Evolutionary conservation across 768 basidiomycete species (phyloP).

Genomic region (Chiua virens): DNA sequence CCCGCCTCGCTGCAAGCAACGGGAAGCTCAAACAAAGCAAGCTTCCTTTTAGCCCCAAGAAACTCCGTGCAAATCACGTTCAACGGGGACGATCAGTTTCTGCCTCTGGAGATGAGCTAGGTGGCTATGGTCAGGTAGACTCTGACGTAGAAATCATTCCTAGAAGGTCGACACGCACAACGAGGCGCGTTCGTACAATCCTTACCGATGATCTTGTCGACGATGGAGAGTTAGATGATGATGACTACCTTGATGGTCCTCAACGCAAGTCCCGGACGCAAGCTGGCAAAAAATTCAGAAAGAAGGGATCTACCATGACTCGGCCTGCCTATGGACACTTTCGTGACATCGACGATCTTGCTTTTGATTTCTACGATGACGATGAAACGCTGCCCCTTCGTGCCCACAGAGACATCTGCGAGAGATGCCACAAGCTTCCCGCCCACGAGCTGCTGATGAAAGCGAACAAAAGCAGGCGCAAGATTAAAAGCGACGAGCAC

Average conservation of each 20-base stretch:
- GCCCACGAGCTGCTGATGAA: conserved; percentile 52
- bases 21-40: conserved; percentile 22
- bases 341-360: conserved; percentile 41
- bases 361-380: conserved; percentile 48
- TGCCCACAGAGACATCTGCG: conserved; percentile 64
- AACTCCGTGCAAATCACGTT: conserved; percentile 42
- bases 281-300: conserved; percentile 19
- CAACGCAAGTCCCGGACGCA: conserved; percentile 4
- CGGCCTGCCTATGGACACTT: conserved; percentile 53
- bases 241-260: conserved; percentile 34
- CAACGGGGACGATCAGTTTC: conserved; percentile 22
- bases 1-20: conserved; percentile 11
- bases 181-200: conserved; percentile 38
- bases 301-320: conserved; percentile 34
- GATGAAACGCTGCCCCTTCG: conserved; percentile 55
- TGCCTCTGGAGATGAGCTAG: conserved; percentile 43
- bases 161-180: conserved; percentile 52
- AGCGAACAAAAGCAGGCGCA: conserved; percentile 41
- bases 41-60: conserved; percentile 70
- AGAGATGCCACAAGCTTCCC: conserved; percentile 66
- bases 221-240: conserved; percentile 33
- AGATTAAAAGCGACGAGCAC: conserved; percentile 42
- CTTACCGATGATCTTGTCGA: conserved; percentile 29
- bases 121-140: conserved; percentile 37
- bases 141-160: conserved; percentile 21